Evolutionary conservation across 805 yeast genomes (phyloP), one percentile per base, ranked within the genome.

Genomic region (Pichia scutulata): DNA sequence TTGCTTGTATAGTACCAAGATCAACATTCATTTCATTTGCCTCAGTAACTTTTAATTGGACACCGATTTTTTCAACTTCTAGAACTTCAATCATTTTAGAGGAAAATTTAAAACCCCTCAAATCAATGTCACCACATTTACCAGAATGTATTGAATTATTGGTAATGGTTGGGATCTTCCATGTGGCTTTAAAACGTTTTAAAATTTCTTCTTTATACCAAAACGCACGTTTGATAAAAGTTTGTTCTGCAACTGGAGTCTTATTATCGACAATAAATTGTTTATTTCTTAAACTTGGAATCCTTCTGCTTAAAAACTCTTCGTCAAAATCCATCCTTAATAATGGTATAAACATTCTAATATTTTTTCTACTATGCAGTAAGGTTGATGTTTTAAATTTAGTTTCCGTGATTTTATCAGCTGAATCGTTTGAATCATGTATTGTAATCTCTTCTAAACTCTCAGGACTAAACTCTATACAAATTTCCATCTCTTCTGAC

Each of bases 161-260:
- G n/a, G 55, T 60, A 18, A 43, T 30, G 19, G 61, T 48, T 7
- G 61, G 50, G 4, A 71, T 64, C 22, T 58, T 59, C 99, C 99
- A 92, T 2, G 64, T 58, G 2, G 96, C 96, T 2, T 67, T 63
- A 6, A 93, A 57, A 16, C 70, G 69, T 43, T 75, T 71, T 47
- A 92, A 68, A 1, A 93, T 63, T 53, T 75, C 74, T 50, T 84
- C 81, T 51, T 95, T 69, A 55, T 85, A 77, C 99, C 99, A 92
- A 64, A 89, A 93, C 2, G 78, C 69, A 53, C 81, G 82, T 50
- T 80, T 72, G 67, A 80, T 76, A 48, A 71, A 76, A 42, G 58
- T 58, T 36, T 76, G 82, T 52, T 86, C 88, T 10, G 78, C 81
- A 44, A 72, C 76, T 0, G 78, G 70, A 7, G 77, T 69, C 52